phyloP scores from a whole-genome alignment of 108 stramenopile genomes.

The Conticribra weissflogii region DNA sequence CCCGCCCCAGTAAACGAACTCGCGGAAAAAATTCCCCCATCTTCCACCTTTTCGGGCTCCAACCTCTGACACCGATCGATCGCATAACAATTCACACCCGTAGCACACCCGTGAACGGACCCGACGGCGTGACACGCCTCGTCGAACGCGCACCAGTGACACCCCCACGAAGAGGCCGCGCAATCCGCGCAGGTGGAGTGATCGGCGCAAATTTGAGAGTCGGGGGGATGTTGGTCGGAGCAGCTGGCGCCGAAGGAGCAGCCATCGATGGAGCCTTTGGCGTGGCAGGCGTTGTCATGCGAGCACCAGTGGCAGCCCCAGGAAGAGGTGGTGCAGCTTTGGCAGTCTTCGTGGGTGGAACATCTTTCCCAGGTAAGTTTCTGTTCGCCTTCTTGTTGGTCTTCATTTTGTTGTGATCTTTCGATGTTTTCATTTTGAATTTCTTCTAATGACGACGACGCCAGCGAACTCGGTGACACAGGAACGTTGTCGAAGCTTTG shows the following conservation, averaged over 20 bases:
- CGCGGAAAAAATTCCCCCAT: conserved; percentile 35
- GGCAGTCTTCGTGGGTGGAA: conserved; percentile 65
- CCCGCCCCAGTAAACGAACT: conserved; percentile 53
- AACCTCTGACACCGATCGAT: conserved; percentile 80
- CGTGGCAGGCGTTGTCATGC: conserved; percentile 81
- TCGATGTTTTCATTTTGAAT: not conserved
- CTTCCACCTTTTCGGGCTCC: conserved; percentile 58
- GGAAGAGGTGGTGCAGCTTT: conserved; percentile 61
- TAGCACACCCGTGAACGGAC: conserved; percentile 76
- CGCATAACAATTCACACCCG: conserved; percentile 86
- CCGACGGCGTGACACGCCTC: conserved; percentile 82
- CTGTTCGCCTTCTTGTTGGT: no score
- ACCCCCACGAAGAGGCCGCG: conserved; percentile 40
- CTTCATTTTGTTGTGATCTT: no score
- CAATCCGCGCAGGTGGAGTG: conserved; percentile 38
- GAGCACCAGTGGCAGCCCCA: conserved; percentile 82
- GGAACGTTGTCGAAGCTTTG: not conserved
- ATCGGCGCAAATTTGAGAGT: conserved; percentile 23
- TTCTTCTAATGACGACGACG: not conserved
- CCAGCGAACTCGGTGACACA: no score
- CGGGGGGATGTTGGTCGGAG: conserved; percentile 9
- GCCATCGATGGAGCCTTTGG: conserved; percentile 70
- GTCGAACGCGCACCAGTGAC: conserved; percentile 55
- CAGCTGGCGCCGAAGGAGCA: conserved; percentile 79
- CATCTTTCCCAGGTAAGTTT: conserved; percentile 43